Evolutionary conservation across 805 yeast genomes (phyloP).

Genomic region (Ogataea nonfermentans): DNA sequence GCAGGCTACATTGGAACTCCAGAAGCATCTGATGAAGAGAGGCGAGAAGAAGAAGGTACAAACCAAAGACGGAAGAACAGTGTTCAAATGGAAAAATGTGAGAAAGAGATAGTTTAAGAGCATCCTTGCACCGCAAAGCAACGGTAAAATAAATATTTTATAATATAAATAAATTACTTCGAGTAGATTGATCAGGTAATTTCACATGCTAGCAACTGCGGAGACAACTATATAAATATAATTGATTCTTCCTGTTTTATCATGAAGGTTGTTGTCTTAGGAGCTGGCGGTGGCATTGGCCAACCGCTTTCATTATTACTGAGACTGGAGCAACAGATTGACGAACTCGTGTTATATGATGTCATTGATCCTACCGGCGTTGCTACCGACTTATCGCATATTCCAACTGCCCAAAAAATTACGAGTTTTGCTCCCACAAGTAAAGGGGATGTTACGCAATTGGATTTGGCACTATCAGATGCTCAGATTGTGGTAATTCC

Average conservation of each 20-base stretch:
- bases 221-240: slow-evolving; percentile 3
- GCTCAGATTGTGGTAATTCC: slow-evolving; percentile 52
- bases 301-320: slow-evolving; percentile 83
- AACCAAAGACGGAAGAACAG: slow-evolving; percentile 62
- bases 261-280: slow-evolving; percentile 58
- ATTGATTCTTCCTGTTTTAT: background rate
- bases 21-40: slow-evolving; percentile 85
- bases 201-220: slow-evolving; percentile 8
- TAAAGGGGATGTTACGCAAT: slow-evolving; percentile 19
- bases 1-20: slow-evolving; percentile 69
- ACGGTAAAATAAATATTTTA: no score
- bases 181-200: no score
- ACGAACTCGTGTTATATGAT: slow-evolving; percentile 75
- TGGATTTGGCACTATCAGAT: slow-evolving; percentile 43
- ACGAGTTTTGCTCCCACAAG: slow-evolving; percentile 39
- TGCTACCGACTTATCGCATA: slow-evolving; percentile 83
- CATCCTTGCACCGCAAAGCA: slow-evolving; percentile 5
- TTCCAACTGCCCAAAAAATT: slow-evolving; percentile 48
- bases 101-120: slow-evolving; percentile 47
- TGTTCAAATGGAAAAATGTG: slow-evolving; percentile 82
- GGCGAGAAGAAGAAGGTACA: slow-evolving; percentile 80
- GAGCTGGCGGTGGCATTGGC: slow-evolving; percentile 94
- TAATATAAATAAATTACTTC: background rate
- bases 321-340: slow-evolving; percentile 61
- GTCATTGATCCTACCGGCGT: slow-evolving; percentile 83